phyloP scores from a whole-genome alignment of 2,329 filamentous ascomycete genomes.

The Cercospora sp. region DNA sequence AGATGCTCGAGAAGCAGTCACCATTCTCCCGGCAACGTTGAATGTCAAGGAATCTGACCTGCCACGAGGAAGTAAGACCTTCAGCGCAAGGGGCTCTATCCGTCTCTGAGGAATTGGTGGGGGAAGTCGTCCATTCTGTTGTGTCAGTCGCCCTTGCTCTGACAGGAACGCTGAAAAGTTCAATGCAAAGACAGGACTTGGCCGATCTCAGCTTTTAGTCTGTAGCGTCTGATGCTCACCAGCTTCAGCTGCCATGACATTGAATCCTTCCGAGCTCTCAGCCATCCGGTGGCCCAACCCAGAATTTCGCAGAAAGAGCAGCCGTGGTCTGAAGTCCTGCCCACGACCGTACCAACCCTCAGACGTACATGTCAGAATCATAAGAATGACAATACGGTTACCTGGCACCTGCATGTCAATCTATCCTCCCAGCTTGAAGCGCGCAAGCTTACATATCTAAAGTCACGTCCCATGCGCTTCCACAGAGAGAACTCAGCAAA shows the following conservation, averaged over 20 bases:
- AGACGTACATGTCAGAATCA: neutral
- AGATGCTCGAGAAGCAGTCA: neutral
- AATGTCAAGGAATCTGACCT: neutral
- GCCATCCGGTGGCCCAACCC: neutral
- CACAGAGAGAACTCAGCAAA: no score
- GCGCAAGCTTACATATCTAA: no score
- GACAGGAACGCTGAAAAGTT: neutral
- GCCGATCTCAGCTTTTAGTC: neutral
- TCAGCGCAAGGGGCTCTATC: neutral
- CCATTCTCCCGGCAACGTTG: neutral
- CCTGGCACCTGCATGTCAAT: no score
- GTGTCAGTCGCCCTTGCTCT: no score
- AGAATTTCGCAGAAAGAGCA: neutral
- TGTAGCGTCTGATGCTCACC: neutral
- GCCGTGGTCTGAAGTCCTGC: neutral
- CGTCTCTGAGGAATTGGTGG: neutral
- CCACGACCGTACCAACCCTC: neutral
- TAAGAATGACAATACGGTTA: neutral
- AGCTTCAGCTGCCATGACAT: neutral
- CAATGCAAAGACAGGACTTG: neutral
- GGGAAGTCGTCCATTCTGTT: neutral
- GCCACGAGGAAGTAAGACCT: neutral
- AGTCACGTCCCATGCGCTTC: neutral
- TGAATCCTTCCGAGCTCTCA: neutral
- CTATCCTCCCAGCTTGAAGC: neutral